Evolutionary conservation across 1,284 basidiomycete genomes (phyloP).

Genomic region (Ustilago tritici): DNA sequence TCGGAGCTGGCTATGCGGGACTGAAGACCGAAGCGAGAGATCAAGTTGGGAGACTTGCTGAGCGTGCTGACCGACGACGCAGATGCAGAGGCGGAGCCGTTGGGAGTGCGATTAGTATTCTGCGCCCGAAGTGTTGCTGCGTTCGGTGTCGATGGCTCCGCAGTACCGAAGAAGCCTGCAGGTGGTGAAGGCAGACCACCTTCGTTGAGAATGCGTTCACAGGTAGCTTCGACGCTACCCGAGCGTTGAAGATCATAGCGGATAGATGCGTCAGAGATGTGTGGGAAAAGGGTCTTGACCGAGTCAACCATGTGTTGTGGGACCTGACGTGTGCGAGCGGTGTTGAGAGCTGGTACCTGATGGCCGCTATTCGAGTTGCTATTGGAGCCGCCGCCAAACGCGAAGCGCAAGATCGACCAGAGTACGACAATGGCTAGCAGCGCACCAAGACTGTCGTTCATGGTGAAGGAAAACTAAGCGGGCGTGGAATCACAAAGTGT

Average conservation of each 20-base stretch:
- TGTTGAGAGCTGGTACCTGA: slow-evolving; percentile 33
- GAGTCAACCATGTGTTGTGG: slow-evolving; percentile 60
- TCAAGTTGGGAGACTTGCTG: slow-evolving; percentile 44
- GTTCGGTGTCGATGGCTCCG: slow-evolving; percentile 24
- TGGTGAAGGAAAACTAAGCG: slow-evolving; percentile 11
- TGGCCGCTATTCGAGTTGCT: slow-evolving; percentile 12
- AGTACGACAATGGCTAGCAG: slow-evolving; percentile 61
- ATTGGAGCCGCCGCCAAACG: slow-evolving; percentile 48
- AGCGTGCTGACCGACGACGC: slow-evolving; percentile 23
- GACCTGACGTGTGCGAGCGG: slow-evolving; percentile 37
- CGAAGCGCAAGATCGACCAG: slow-evolving; percentile 62
- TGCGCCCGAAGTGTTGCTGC: slow-evolving; percentile 24
- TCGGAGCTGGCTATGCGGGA: slow-evolving; percentile 21
- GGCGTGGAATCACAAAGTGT: neutral
- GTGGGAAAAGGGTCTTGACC: slow-evolving; percentile 63
- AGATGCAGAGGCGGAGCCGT: slow-evolving; percentile 17
- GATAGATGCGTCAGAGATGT: slow-evolving; percentile 61
- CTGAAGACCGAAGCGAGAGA: slow-evolving; percentile 55
- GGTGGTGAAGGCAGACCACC: slow-evolving; percentile 58
- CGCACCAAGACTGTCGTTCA: slow-evolving; percentile 67
- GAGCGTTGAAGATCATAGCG: slow-evolving; percentile 61
- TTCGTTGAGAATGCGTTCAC: slow-evolving; percentile 61
- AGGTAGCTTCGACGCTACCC: slow-evolving; percentile 61
- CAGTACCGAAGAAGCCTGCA: slow-evolving; percentile 50
- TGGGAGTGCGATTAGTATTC: slow-evolving; percentile 26